Percentiles rank a stretch among this genome's conserved stretches.
Conservation (phyloP, 805 yeast genomes). For the Candida quercuum region DNA sequence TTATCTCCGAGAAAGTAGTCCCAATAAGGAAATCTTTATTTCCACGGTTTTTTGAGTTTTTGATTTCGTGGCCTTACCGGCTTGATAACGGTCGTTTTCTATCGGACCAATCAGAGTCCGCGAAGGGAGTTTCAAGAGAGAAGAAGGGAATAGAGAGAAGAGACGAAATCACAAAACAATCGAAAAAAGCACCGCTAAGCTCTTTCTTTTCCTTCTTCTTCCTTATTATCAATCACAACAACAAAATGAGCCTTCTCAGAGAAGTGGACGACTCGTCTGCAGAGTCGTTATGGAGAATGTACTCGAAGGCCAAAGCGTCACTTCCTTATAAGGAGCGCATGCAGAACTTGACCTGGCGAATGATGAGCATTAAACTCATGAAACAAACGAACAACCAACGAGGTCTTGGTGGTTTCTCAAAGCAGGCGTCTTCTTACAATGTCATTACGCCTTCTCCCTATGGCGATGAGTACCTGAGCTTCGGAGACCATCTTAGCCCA, state of each 20-base stretch:
- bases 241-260: slow-evolving; percentile 1
- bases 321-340: slow-evolving; percentile 72
- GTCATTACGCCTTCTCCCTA: background rate
- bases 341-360: slow-evolving; percentile 84
- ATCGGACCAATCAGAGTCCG: slow-evolving; percentile 3
- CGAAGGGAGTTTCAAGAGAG: background rate
- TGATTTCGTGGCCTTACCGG: background rate
- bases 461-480: slow-evolving; percentile 22
- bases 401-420: background rate
- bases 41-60: too few species aligned
- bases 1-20: too few species aligned
- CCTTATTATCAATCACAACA: background rate
- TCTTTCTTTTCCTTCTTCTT: too few species aligned
- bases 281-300: slow-evolving; percentile 73
- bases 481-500: slow-evolving; percentile 8
- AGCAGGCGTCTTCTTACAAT: background rate
- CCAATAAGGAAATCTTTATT: background rate
- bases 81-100: background rate
- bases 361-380: slow-evolving; percentile 53
- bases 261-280: slow-evolving; percentile 37
- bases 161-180: background rate
- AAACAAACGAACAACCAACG: slow-evolving; percentile 3
- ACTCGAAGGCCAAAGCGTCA: slow-evolving; percentile 66
- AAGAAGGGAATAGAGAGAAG: background rate
- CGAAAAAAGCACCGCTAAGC: background rate